Evolutionary conservation across 1,139 yeast genomes (phyloP).

Genomic region (Geotrichum histeridarum): DNA sequence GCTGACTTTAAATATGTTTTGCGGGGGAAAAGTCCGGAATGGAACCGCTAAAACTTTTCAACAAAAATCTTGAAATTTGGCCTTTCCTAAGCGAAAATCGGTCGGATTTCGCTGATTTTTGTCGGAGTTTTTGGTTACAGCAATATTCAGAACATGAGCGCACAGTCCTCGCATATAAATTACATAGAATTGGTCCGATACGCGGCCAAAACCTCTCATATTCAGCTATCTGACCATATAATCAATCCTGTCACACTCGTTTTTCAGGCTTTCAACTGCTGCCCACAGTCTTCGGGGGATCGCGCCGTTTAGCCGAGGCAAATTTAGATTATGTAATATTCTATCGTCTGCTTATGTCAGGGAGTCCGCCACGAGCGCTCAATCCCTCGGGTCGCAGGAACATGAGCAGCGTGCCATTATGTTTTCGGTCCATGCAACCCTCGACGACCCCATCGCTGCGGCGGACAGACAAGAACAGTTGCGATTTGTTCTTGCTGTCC

Average conservation of each 20-base stretch:
- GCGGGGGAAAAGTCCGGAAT: slow-evolving; percentile 2
- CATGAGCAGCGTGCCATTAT: background rate
- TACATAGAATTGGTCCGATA: too few species aligned
- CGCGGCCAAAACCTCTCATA: too few species aligned
- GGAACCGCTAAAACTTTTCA: background rate
- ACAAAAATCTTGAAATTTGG: background rate
- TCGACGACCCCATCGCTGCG: slow-evolving; percentile 10
- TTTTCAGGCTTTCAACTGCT: too few species aligned
- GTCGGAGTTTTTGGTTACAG: background rate
- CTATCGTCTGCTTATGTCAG: slow-evolving; percentile 8
- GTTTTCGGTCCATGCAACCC: slow-evolving; percentile 8
- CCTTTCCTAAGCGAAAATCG: background rate
- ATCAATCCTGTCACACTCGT: too few species aligned
- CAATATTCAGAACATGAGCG: too few species aligned
- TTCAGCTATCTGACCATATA: too few species aligned
- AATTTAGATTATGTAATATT: background rate
- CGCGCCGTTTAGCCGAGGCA: background rate
- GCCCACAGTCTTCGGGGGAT: background rate
- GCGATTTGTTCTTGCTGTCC: background rate
- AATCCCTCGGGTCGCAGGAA: slow-evolving; percentile 1
- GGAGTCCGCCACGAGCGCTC: slow-evolving; percentile 9
- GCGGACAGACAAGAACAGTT: slow-evolving; percentile 12
- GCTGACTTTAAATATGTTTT: background rate
- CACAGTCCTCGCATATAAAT: too few species aligned
- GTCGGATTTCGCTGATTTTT: background rate